A percentile compares a stretch with the other conserved stretches of the same genome.
Conservation (phyloP, 352 stramenopile species). For the Phytophthora idaei region DNA sequence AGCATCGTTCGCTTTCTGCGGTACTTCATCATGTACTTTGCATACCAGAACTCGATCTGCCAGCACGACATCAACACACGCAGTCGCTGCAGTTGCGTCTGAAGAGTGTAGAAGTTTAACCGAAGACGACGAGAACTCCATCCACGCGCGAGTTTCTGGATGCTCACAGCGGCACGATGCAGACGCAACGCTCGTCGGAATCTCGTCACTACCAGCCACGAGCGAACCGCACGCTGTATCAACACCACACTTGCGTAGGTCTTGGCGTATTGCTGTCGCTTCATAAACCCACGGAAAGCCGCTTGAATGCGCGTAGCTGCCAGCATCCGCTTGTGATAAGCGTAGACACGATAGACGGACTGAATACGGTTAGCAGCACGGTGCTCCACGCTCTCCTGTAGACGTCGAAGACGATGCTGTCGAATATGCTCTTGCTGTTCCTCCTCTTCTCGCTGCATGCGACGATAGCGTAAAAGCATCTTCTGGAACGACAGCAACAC, state of each 20-base stretch:
- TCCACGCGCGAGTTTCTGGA: slow-evolving; percentile 58
- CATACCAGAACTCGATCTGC: slow-evolving; percentile 62
- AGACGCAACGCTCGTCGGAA: slow-evolving; percentile 24
- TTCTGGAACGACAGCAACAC: slow-evolving; percentile 39
- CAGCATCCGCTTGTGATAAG: slow-evolving; percentile 26
- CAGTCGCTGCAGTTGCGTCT: slow-evolving; percentile 44
- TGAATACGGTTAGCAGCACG: slow-evolving; percentile 44
- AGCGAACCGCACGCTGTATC: slow-evolving; percentile 26
- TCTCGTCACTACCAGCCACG: slow-evolving; percentile 20
- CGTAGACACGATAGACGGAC: slow-evolving; percentile 29
- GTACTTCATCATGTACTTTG: slow-evolving; percentile 23
- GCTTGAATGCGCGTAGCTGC: slow-evolving; percentile 39
- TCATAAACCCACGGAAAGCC: slow-evolving; percentile 31
- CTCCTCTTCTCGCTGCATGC: slow-evolving; percentile 36
- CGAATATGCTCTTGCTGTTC: slow-evolving; percentile 36
- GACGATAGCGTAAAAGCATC: slow-evolving; percentile 40
- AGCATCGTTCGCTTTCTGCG: slow-evolving; percentile 35
- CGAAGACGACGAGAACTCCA: slow-evolving; percentile 35
- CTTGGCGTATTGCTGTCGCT: slow-evolving; percentile 27
- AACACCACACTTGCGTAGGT: slow-evolving; percentile 10
- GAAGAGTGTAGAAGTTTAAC: slow-evolving; percentile 53
- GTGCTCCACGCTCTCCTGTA: slow-evolving; percentile 40
- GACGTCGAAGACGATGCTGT: slow-evolving; percentile 16
- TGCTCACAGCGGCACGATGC: slow-evolving; percentile 36
- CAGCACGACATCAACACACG: slow-evolving; percentile 50